Base-by-base conservation (phyloP, 345 rosid genomes). In the Trapa bicornis region DNA sequence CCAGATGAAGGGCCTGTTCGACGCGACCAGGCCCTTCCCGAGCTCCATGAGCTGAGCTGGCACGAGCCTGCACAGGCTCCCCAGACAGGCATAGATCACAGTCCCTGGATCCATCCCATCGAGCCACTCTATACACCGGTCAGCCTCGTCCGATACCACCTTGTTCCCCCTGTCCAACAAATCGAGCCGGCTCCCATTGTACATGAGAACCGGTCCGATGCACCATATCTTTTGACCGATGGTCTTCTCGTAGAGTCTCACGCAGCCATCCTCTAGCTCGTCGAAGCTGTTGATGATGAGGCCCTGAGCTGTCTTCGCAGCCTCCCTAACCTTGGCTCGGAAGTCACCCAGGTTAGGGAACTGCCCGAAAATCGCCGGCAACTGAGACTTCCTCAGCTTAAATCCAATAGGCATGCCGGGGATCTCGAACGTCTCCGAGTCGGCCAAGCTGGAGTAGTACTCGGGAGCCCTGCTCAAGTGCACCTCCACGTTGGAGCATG, bases 131-230 rank as follows among this genome's bases (percentile, higher is more conserved):
- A 79, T 33, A 80, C 87, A 80, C 45, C 72, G 66, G 13, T 72
- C 58, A 14, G 42, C 65, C 64, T 79, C 80, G 3, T 79, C 81
- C 29, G 88, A 72, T 17, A 83, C 65, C 41, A 83, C 65, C 41
- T 79, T 83, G 63, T 83, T 86, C 56, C 97, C 97, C 75, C 97
- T 81, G n/a, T 86, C 81, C 50, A 80, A 76, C 74, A 72, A 75
- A 73, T 89, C 96, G 1, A 63, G 54, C 9, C 50, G 61, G 11
- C 66, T 50, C 16, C 65, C 73, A 72, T 87, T 89, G 63, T 80
- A 81, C 64, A 83, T 65, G 38, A 90, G 87, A 76, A 91, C 92
- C 2, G 97, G 96, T 70, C 97, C 96, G 32, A 91, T 35, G 79
- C 89, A 83, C 97, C 96, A 88, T 3, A 86, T 87, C 63, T 74